Conservation (phyloP, 345 rosid genomes). For the Erucastrum elatum region DNA sequence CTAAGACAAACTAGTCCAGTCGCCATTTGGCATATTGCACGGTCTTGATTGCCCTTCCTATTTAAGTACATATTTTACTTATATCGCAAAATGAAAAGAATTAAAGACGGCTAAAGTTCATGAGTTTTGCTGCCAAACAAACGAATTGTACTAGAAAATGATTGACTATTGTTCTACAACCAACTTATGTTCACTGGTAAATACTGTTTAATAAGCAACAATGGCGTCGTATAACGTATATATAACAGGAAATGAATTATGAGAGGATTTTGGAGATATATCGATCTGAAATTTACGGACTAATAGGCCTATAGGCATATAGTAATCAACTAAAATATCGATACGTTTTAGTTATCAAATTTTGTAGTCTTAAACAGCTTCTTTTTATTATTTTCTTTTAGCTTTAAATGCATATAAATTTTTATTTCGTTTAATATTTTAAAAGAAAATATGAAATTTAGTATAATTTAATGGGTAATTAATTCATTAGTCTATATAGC, state of each 20-base stretch:
- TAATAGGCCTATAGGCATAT: neutral
- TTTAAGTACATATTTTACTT: neutral
- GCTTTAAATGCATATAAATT: neutral
- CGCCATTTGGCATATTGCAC: neutral
- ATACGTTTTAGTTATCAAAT: slow-evolving; percentile 20
- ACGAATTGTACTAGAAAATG: neutral
- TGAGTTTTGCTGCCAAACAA: slow-evolving; percentile 15
- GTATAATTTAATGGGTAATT: slow-evolving; percentile 29
- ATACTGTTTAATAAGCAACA: neutral
- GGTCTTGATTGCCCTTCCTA: neutral
- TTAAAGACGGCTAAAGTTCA: neutral
- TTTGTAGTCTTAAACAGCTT: slow-evolving; percentile 13
- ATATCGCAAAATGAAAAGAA: neutral
- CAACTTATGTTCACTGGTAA: slow-evolving; percentile 2
- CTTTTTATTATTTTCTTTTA: neutral
- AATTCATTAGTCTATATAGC: slow-evolving; percentile 28
- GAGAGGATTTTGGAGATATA: slow-evolving; percentile 12
- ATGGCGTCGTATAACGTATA: neutral
- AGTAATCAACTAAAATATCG: slow-evolving; percentile 16
- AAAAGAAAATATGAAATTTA: neutral
- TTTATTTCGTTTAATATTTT: neutral
- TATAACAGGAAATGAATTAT: slow-evolving; percentile 9
- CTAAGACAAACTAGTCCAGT: neutral
- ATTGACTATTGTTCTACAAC: slow-evolving; percentile 9
- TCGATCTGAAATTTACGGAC: slow-evolving; percentile 25